These are phyloP conservation scores for Neurospora sp. DNA, from an alignment of 495 filamentous ascomycete species.

Conservation along the genomic window DNA sequence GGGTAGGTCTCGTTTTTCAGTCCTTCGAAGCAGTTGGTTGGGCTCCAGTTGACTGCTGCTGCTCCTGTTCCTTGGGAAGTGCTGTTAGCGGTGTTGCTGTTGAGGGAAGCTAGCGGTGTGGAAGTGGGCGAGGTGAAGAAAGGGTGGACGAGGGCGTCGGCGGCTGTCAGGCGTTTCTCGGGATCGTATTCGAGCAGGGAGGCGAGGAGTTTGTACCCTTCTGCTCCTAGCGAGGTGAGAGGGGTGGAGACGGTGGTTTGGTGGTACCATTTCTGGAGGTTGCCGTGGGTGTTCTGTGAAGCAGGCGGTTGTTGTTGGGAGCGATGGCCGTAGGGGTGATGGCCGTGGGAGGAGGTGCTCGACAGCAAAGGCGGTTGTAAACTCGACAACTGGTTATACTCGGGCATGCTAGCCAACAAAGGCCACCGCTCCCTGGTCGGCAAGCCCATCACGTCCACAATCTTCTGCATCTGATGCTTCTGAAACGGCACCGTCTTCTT, in stretches of 20 bases:
- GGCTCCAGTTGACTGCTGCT: conserved; percentile 44
- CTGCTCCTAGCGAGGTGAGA: conserved; percentile 50
- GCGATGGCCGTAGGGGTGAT: conserved; percentile 38
- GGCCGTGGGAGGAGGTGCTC: conserved; percentile 28
- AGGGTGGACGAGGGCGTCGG: conserved; percentile 73
- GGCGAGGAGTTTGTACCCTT: conserved; percentile 72
- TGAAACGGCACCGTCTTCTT: conserved; percentile 98
- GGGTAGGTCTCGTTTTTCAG: conserved; percentile 73
- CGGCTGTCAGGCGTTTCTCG: conserved; percentile 73
- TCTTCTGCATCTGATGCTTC: conserved; percentile 97
- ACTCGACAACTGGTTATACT: conserved; percentile 65
- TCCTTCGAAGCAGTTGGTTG: conserved; percentile 82
- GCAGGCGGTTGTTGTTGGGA: conserved; percentile 29
- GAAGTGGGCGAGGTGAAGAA: conserved; percentile 54
- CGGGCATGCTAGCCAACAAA: conserved; percentile 66
- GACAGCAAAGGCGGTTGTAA: conserved; percentile 38
- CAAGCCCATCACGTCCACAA: conserved; percentile 87
- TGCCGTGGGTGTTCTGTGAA: conserved; percentile 11
- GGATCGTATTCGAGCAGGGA: conserved; percentile 89
- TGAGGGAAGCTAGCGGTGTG: not conserved
- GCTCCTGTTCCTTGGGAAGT: not conserved
- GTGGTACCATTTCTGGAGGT: conserved; percentile 50
- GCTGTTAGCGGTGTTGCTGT: not conserved
- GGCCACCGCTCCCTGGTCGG: conserved; percentile 88
- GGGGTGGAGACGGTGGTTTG: conserved; percentile 31